These are phyloP conservation scores for Panus rudis DNA, from an alignment of 768 basidiomycete genomes.

Conservation along the genomic window DNA sequence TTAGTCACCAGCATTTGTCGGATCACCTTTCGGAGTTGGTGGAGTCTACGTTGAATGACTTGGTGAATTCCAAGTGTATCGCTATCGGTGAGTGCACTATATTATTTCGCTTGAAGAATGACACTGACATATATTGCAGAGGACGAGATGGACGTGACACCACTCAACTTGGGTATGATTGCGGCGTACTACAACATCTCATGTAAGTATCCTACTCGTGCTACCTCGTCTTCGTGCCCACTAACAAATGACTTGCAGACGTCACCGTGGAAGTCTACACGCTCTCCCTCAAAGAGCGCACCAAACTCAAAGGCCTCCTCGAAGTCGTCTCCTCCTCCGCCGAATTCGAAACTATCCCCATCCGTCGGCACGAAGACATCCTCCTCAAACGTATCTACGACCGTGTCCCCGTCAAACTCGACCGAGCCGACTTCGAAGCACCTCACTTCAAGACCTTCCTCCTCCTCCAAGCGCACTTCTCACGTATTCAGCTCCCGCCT, in stretches of 20 bases:
- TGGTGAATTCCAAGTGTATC: slow-evolving; percentile 94
- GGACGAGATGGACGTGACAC: slow-evolving; percentile 89
- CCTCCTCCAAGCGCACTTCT: slow-evolving; percentile 94
- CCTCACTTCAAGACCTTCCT: slow-evolving; percentile 99
- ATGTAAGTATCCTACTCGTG: slow-evolving; percentile 40
- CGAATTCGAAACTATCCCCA: slow-evolving; percentile 93
- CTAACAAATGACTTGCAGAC: slow-evolving; percentile 40
- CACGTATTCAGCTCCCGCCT: slow-evolving; percentile 83
- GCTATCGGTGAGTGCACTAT: slow-evolving; percentile 52
- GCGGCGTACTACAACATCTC: slow-evolving; percentile 95
- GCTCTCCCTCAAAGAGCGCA: slow-evolving; percentile 89
- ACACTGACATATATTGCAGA: slow-evolving; percentile 33
- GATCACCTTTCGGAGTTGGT: slow-evolving; percentile 96
- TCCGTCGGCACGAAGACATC: slow-evolving; percentile 86
- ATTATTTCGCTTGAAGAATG: not conserved
- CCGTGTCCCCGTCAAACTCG: slow-evolving; percentile 93
- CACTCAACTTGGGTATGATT: slow-evolving; percentile 97
- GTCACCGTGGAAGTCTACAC: slow-evolving; percentile 97
- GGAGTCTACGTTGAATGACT: slow-evolving; percentile 84
- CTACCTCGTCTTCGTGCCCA: not conserved
- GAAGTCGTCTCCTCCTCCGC: slow-evolving; percentile 97
- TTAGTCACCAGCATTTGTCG: slow-evolving; percentile 90
- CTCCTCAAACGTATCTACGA: slow-evolving; percentile 89
- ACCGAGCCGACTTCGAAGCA: slow-evolving; percentile 76
- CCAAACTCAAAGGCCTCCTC: slow-evolving; percentile 92